Base-by-base conservation (phyloP, 208 protist species). In the Porcisia deanei region DNA sequence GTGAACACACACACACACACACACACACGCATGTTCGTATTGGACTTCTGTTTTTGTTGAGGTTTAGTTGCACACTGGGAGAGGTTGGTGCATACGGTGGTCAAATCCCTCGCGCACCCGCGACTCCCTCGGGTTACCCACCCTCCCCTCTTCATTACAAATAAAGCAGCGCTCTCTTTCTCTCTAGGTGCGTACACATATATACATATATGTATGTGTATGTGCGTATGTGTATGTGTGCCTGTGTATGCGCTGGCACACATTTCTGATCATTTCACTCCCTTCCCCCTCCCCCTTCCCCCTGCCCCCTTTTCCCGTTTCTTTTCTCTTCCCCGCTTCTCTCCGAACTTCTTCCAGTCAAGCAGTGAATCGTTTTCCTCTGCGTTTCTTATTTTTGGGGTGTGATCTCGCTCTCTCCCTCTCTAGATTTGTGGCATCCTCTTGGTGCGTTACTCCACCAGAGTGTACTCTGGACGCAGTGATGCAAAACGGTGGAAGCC, bases 191-290 rank as follows among this genome's bases (percentile, higher is more conserved):
- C 43, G 3, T 22, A 25, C 41, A 37, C 6, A 45, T 9, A 2
- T 25, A 18, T 68, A 20, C 34, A 64, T 25, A 18, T 52, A 41
- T 49, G 22, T 6, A 18, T 68, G 63, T 2, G 16, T 14, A 9
- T 66, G 12, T 66, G 61, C 4, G 37, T 41, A 16, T 68, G 41
- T 18, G 63, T 68, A 52, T 68, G 37, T 68, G 63, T 64, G 25
- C 59, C 34, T 43, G 7, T 34, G 14, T 18, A 20, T 41, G 34
- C 34, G 34, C 59, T 12, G 34, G 22, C 16, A 16, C 16, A 53
- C 49, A 16, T 16, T 18, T 16, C 12, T 16, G 12, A 20, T 25
- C 57, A 34, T 25, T 12, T 25, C 34, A n/a, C 49, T 3, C n/a
- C 25, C n/a, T 60, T 3, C 22, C 55, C 55, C n/a, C 22, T 12